These are phyloP conservation scores for Xylaria venustula DNA, from an alignment of 495 filamentous ascomycete genomes.

Conservation along the genomic window DNA sequence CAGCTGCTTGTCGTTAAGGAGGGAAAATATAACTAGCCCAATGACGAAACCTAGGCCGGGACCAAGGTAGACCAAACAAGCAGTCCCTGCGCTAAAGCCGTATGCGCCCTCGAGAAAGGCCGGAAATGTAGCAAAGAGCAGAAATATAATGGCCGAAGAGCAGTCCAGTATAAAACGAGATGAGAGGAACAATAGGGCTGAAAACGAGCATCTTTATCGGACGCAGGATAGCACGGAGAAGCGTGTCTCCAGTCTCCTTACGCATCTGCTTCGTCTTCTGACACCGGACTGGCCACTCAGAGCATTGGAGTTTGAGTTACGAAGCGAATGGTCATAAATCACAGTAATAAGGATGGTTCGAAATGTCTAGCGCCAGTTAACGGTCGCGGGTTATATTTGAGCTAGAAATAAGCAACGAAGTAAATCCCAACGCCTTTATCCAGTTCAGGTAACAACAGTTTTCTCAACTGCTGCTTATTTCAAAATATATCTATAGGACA, in stretches of 20 bases:
- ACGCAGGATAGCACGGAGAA: conserved; percentile 33
- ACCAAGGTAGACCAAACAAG: conserved; percentile 49
- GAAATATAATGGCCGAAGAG: conserved; percentile 35
- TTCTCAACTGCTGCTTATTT: too few species aligned
- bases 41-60: conserved; percentile 44
- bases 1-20: conserved; percentile 28
- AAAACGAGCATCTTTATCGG: conserved; percentile 54
- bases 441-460: too few species aligned
- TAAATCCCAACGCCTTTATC: too few species aligned
- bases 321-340: neutral
- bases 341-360: conserved; percentile 38
- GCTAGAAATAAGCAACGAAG: too few species aligned
- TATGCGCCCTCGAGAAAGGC: conserved; percentile 43
- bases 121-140: conserved; percentile 49
- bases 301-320: conserved; percentile 32
- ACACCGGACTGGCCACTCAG: too few species aligned
- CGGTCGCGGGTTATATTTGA: too few species aligned
- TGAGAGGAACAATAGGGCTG: conserved; percentile 54
- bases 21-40: conserved; percentile 18
- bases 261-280: conserved; percentile 54
- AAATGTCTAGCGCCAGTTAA: conserved; percentile 58
- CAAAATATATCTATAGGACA: too few species aligned
- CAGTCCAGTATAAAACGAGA: conserved; percentile 24
- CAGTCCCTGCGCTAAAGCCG: conserved; percentile 44
- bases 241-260: conserved; percentile 58